These are phyloP conservation scores for Puccinia coronata DNA, from an alignment of 1,284 basidiomycete genomes.

Conservation along the genomic window DNA sequence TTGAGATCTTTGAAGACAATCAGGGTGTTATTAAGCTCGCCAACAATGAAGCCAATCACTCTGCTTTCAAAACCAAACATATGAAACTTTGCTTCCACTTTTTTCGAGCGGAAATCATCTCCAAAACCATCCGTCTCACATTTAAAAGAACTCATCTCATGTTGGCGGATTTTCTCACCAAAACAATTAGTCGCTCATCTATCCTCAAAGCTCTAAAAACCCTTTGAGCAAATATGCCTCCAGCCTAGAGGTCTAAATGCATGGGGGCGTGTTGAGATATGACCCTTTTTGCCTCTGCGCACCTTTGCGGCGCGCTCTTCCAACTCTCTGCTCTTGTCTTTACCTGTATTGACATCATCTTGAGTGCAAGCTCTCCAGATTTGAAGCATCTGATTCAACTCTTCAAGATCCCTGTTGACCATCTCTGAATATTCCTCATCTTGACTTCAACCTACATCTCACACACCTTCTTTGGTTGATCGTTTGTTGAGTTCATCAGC, in stretches of 20 bases:
- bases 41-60: background rate
- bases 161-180: background rate
- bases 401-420: too few species aligned
- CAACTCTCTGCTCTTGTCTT: too few species aligned
- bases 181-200: background rate
- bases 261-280: background rate
- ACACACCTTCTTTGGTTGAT: background rate
- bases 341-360: too few species aligned
- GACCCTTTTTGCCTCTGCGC: too few species aligned
- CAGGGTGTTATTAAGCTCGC: background rate
- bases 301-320: background rate
- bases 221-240: background rate
- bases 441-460: background rate
- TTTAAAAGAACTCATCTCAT: too few species aligned
- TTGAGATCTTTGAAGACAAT: background rate
- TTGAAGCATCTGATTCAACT: too few species aligned
- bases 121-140: background rate
- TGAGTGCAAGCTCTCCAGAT: too few species aligned
- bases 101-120: background rate
- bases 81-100: background rate
- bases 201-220: background rate
- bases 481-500: background rate
- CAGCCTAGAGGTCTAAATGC: too few species aligned
- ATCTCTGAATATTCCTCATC: background rate
- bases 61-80: background rate